These are phyloP conservation scores for Quercus suber DNA, from an alignment of 306 rosid genomes.

Conservation along the genomic window DNA sequence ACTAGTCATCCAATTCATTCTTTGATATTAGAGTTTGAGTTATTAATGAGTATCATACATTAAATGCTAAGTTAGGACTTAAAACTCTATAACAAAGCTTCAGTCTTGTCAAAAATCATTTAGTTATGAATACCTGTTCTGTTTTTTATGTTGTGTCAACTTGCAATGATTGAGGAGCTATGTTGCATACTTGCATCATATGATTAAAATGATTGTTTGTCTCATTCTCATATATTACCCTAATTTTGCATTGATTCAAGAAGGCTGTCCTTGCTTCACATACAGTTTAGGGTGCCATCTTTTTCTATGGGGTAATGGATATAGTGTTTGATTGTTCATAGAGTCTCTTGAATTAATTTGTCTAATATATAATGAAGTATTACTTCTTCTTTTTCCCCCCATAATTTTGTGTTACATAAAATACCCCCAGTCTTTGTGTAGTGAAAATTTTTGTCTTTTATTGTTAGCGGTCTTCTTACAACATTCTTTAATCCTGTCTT, in stretches of 20 bases:
- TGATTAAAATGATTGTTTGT: not conserved
- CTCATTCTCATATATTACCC: not conserved
- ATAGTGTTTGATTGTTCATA: not conserved
- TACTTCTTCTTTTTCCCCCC: not conserved
- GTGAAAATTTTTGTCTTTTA: not conserved
- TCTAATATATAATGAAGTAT: not conserved
- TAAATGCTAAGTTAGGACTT: not conserved
- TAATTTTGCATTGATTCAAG: not conserved
- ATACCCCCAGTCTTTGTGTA: not conserved
- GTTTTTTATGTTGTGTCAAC: not conserved
- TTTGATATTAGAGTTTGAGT: not conserved
- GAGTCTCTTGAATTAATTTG: not conserved
- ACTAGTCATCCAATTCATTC: not conserved
- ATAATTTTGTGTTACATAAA: not conserved
- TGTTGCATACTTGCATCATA: not conserved
- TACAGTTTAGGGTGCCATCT: not conserved
- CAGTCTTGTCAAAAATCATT: not conserved
- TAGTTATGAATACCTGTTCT: not conserved
- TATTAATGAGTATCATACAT: not conserved
- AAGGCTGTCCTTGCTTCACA: not conserved
- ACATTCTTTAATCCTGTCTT: conserved; percentile 13
- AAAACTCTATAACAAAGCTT: not conserved
- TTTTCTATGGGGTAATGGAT: not conserved
- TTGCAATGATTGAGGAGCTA: not conserved
- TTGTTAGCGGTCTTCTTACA: conserved; percentile 19